A percentile compares a stretch with the other conserved stretches of the same genome.
These are phyloP conservation scores for Backusella liffmaniae DNA, from an alignment of 192 early-diverging fungal species.

Conservation along the genomic window DNA sequence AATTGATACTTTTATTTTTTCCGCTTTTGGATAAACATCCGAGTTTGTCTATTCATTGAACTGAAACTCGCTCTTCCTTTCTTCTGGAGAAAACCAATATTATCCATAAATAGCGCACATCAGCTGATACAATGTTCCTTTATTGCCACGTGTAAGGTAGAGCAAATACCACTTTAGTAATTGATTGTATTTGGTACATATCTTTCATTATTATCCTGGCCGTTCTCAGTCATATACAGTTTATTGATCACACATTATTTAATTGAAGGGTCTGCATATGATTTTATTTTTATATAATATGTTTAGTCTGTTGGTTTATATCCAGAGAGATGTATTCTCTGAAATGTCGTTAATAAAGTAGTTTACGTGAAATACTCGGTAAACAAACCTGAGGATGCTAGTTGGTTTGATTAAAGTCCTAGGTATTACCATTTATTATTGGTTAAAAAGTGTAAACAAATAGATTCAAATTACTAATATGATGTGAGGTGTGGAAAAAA, in stretches of 20 bases:
- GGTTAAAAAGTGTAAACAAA: not conserved
- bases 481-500: not conserved
- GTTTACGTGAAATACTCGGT: not conserved
- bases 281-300: not conserved
- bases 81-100: not conserved
- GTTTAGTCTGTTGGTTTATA: not conserved
- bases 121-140: not conserved
- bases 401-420: not conserved
- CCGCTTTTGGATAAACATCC: slow-evolving; percentile 1
- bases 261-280: not conserved
- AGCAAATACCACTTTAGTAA: not conserved
- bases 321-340: not conserved
- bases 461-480: not conserved
- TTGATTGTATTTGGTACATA: not conserved
- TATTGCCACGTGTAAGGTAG: not conserved
- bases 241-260: not conserved
- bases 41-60: not conserved
- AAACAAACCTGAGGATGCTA: not conserved
- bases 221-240: not conserved
- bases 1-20: not conserved
- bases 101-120: not conserved
- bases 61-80: not conserved
- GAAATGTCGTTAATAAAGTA: not conserved
- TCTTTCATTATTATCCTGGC: not conserved
- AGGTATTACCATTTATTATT: not conserved